Evolutionary conservation across 768 basidiomycete species (phyloP), one percentile per base, ranked within the genome.

Genomic region (Calvatia gigantea): DNA sequence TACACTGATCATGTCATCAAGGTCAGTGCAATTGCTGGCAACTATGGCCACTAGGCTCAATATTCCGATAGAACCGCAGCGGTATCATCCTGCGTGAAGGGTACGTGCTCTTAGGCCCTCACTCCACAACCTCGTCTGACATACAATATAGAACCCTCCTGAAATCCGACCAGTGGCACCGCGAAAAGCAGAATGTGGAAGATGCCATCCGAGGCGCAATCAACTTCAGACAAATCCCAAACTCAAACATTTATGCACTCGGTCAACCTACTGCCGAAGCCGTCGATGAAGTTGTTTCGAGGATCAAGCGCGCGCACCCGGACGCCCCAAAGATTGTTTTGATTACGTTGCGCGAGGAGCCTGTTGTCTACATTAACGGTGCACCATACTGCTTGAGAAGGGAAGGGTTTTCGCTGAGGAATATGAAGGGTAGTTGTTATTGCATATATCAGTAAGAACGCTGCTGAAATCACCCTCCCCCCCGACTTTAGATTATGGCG

Each of bases 1-100:
- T 98, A 93, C 75, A 93, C 92, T 2, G 89, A 91, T 38, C 91
- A 95, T 67, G 93, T 98, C 42, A 85, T 99, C 29, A 89, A 89
- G 78, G 91, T 90, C 56, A 27, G 76, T 42, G 8, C 7, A 23
- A 43, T 27, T 25, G 14, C 15, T 29, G 49, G 39, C 49, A 42
- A 12, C 31, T 25, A 43, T 9, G 17, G 51, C 29, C 4, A 5
- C 27, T 19, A 6, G 45, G 42, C n/a, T 27, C 14, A 51, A 17
- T 11, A 15, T 28, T n/a, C 35, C 19, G 3, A 56, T 39, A 94
- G 86, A 90, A 94, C 65, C 89, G 97, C 9, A 87, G 84, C 56
- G 97, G 97, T 0, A 92, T 99, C 66, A 97, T 98, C 63, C 73
- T 99, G 14, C 84, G 97, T 39, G 88, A 95, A 66, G 86, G 88